Evolutionary conservation across 495 filamentous ascomycete species (phyloP), one percentile per base, ranked within the genome.

Genomic region (Hypoxylon rickii): DNA sequence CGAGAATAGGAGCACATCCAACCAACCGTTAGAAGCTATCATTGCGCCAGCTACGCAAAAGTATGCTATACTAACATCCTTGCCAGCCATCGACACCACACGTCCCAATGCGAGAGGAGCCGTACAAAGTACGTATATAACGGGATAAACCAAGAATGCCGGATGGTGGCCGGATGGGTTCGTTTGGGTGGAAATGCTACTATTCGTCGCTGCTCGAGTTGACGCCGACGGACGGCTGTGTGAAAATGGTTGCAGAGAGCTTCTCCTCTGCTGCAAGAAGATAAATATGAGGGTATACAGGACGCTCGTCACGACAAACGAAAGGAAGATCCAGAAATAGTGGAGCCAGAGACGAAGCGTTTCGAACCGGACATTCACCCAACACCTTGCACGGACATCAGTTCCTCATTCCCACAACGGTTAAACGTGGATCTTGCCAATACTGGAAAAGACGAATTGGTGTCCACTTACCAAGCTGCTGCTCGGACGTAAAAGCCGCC

Each of bases 301-400:
- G 33, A 75, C 50, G 40, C 85, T 77, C 10, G 86, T 89, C 15
- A 83, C 65, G 59, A 86, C 81, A 54, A 90, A 81, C 44, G 81
- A 75, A 38, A 90, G 69, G 71, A 91, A 90, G 69, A 91, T 88
- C 81, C 85, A 92, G 56, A 91, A 77, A 63, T 92, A 92, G 61
- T 92, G 89, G 15, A 86, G 79, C 76, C 80, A 83, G 0, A 92
- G 79, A 55, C 87, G 87, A 33, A 83, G 73, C 4, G 67, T 60
- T 49, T 84, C 78, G 68, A 84, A 89, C 1, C 77, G 67, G 32
- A 75, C 66, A 58, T 80, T 86, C 24, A 90, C 80, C 88, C 88
- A 90, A 69, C 88, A 90, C 88, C 58, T 62, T 43, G 3, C 1
- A 21, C 21, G 3, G 1, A 48, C 7, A 36, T 61, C 29, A 61